Evolutionary conservation across 441 rosid genomes (phyloP).

Genomic region (Metrosideros polymorpha): DNA sequence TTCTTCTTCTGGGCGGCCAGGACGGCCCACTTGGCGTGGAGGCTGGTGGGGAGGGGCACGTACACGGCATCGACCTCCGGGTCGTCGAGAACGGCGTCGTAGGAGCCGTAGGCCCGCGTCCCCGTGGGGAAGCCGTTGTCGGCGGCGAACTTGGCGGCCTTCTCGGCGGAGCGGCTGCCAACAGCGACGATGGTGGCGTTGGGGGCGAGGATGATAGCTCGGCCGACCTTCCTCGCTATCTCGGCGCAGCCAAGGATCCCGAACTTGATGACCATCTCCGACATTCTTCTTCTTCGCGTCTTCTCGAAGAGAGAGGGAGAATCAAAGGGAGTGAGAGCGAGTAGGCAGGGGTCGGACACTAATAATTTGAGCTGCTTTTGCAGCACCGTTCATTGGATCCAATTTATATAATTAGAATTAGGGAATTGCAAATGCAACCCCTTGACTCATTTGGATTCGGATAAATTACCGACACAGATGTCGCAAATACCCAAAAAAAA

Average conservation of each 20-base stretch:
- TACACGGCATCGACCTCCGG: conserved; percentile 68
- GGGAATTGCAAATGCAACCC: too few species aligned
- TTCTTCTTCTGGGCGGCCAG: conserved; percentile 55
- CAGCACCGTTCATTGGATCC: neutral
- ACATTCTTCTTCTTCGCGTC: neutral
- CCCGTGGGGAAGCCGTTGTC: conserved; percentile 46
- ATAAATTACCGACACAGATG: too few species aligned
- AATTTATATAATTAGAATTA: too few species aligned
- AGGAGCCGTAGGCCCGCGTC: conserved; percentile 48
- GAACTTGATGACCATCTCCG: conserved; percentile 18
- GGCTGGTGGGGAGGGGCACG: conserved; percentile 62
- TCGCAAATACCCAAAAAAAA: too few species aligned
- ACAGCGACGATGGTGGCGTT: conserved; percentile 54
- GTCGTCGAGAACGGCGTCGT: conserved; percentile 58
- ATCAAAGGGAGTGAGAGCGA: neutral
- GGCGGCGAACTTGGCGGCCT: conserved; percentile 40
- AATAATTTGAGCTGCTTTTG: neutral
- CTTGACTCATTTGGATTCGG: too few species aligned
- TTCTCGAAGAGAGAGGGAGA: neutral
- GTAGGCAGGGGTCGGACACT: too few species aligned
- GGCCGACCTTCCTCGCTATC: conserved; percentile 50
- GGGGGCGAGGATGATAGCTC: conserved; percentile 57
- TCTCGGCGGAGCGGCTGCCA: conserved; percentile 47
- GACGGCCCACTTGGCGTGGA: conserved; percentile 63
- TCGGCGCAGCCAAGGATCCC: conserved; percentile 67